Percentiles rank a stretch among this genome's conserved stretches.
Conservation (phyloP, 2,329 filamentous ascomycete species). For the Immersiporthe knoxdaviesiana region DNA sequence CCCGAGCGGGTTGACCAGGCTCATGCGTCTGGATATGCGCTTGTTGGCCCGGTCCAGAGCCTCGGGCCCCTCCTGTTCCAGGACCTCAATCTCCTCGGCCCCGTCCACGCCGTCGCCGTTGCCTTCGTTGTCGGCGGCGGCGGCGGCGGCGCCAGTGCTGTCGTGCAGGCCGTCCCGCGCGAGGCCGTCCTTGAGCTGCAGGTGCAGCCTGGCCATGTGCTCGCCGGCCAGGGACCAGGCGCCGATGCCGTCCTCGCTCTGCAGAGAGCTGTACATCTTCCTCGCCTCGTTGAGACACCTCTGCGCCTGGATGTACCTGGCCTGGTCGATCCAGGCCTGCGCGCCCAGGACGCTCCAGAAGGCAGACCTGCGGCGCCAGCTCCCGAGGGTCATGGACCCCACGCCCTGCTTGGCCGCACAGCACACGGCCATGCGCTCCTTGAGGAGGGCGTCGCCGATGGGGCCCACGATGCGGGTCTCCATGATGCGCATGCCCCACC, state of each 20-base stretch:
- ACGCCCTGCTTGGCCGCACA: constrained; percentile 74
- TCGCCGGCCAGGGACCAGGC: constrained; percentile 55
- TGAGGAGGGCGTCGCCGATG: constrained; percentile 80
- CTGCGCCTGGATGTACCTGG: constrained; percentile 77
- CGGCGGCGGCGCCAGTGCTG: constrained; percentile 29
- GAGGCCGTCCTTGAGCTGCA: constrained; percentile 52
- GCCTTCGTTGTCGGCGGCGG: constrained; percentile 22
- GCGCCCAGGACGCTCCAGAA: constrained; percentile 86
- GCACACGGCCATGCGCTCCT: constrained; percentile 83
- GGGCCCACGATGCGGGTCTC: constrained; percentile 76
- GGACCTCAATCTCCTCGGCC: constrained; percentile 45
- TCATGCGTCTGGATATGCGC: constrained; percentile 57
- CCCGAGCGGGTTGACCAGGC: constrained; percentile 49
- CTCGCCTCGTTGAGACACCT: constrained; percentile 73
- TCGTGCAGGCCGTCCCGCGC: constrained; percentile 37
- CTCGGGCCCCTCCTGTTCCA: constrained; percentile 57
- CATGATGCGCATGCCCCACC: constrained; percentile 80
- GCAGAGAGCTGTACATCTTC: constrained; percentile 55
- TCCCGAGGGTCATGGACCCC: constrained; percentile 69
- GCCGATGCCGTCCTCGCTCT: constrained; percentile 54
- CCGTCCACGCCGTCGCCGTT: too few species aligned
- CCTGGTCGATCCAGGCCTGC: constrained; percentile 79
- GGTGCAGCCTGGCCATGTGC: constrained; percentile 57
- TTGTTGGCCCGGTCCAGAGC: constrained; percentile 49
- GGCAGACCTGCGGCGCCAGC: constrained; percentile 79